Conservation (phyloP, 2,329 filamentous ascomycete species). For the Coniochaeta hoffmannii region DNA sequence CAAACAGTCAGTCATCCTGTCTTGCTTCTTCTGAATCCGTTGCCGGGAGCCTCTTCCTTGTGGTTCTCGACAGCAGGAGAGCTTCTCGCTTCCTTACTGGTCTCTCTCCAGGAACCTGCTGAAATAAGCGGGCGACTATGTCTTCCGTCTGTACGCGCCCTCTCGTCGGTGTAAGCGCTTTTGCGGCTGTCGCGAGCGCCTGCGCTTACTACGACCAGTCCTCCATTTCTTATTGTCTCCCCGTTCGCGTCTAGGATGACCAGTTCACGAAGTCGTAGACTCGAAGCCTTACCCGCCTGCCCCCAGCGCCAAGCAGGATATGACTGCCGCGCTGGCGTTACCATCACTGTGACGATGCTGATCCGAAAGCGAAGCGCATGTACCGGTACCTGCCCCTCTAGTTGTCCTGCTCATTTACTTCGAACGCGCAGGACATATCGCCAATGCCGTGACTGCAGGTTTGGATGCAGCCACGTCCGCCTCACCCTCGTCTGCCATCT, state of each 20-base stretch:
- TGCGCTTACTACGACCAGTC: neutral
- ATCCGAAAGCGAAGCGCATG: neutral
- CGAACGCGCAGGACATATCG: neutral
- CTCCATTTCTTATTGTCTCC: neutral
- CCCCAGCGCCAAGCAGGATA: neutral
- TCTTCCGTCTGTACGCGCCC: neutral
- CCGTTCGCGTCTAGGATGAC: neutral
- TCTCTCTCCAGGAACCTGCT: neutral
- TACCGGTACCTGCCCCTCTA: neutral
- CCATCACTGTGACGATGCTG: neutral
- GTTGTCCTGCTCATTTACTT: neutral
- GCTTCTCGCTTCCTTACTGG: too few relatives aligned
- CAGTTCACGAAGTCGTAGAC: neutral
- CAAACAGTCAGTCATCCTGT: neutral
- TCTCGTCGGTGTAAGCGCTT: neutral
- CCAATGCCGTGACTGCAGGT: neutral
- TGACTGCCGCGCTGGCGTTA: neutral
- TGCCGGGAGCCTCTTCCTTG: neutral
- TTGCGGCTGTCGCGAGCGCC: conserved; percentile 1
- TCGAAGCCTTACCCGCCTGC: neutral
- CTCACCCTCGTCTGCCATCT: neutral
- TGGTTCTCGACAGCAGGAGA: neutral
- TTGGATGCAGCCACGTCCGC: neutral
- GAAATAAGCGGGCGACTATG: neutral
- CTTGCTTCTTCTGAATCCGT: neutral